phyloP scores from a whole-genome alignment of 2,329 filamentous ascomycete genomes.

The Blastomyces emzantsi region DNA sequence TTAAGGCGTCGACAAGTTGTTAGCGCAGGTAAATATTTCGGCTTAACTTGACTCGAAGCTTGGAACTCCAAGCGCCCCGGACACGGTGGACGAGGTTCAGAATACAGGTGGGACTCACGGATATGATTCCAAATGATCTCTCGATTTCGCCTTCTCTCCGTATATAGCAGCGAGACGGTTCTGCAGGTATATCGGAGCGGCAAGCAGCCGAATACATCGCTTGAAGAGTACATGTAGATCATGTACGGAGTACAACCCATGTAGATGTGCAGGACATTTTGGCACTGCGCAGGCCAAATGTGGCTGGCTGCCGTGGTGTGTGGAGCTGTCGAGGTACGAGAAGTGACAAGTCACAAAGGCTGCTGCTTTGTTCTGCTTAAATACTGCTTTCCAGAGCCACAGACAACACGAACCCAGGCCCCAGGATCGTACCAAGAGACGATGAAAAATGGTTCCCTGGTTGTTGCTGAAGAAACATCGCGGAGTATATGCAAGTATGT shows the following conservation, averaged over 20 bases:
- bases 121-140: background rate
- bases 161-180: background rate
- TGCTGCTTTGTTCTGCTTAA: no score
- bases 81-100: background rate
- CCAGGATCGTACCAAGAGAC: conserved; percentile 3
- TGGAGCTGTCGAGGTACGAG: background rate
- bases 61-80: background rate
- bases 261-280: background rate
- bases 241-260: background rate
- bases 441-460: background rate
- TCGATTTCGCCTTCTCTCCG: background rate
- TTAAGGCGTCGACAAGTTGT: background rate
- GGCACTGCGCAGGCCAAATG: background rate
- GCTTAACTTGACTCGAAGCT: background rate
- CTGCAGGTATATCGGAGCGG: background rate
- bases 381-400: background rate
- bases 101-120: background rate
- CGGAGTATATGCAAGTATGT: background rate
- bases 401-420: background rate
- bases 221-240: background rate
- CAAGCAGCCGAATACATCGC: background rate
- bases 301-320: background rate
- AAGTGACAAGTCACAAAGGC: conserved; percentile 7
- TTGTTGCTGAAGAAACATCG: background rate
- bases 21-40: background rate